These are phyloP conservation scores for Gloeostereum incarnatum DNA, from an alignment of 768 basidiomycete species.

Conservation along the genomic window DNA sequence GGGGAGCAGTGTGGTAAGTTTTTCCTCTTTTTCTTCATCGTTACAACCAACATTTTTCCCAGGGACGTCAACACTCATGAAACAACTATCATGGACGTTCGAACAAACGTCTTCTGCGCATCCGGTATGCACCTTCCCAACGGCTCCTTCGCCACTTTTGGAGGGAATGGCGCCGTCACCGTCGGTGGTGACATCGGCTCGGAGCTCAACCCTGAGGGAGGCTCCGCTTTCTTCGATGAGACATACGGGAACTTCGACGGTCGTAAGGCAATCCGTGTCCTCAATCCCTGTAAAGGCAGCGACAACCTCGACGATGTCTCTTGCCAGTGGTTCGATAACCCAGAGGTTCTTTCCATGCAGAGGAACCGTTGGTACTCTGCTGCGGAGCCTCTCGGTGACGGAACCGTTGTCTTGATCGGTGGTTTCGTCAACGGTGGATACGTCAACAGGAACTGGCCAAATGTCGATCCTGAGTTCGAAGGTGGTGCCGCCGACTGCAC, in stretches of 20 bases:
- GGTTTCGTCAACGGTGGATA: constrained; percentile 76
- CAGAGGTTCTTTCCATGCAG: constrained; percentile 54
- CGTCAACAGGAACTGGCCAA: constrained; percentile 68
- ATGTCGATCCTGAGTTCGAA: constrained; percentile 47
- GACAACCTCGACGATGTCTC: constrained; percentile 41
- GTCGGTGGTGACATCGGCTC: constrained; percentile 53
- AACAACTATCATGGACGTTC: constrained; percentile 59
- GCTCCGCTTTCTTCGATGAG: constrained; percentile 47
- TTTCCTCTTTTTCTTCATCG: neutral
- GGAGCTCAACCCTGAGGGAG: constrained; percentile 32
- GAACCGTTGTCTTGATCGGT: constrained; percentile 73
- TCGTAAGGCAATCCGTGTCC: constrained; percentile 65
- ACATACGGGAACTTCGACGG: constrained; percentile 79
- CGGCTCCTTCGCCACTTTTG: constrained; percentile 65
- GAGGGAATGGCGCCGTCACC: constrained; percentile 70
- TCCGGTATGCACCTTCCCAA: constrained; percentile 80
- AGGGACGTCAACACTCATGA: constrained; percentile 57
- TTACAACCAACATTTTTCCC: neutral
- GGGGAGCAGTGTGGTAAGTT: constrained; percentile 59
- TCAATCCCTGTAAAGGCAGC: constrained; percentile 59
- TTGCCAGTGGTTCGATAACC: constrained; percentile 72
- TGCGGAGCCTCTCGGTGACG: constrained; percentile 68
- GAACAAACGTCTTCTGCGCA: constrained; percentile 72
- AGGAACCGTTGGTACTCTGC: constrained; percentile 72
- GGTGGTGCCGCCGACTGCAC: constrained; percentile 77